These are phyloP conservation scores for Leccinum pellstonianum DNA, from an alignment of 768 basidiomycete species.

Conservation along the genomic window DNA sequence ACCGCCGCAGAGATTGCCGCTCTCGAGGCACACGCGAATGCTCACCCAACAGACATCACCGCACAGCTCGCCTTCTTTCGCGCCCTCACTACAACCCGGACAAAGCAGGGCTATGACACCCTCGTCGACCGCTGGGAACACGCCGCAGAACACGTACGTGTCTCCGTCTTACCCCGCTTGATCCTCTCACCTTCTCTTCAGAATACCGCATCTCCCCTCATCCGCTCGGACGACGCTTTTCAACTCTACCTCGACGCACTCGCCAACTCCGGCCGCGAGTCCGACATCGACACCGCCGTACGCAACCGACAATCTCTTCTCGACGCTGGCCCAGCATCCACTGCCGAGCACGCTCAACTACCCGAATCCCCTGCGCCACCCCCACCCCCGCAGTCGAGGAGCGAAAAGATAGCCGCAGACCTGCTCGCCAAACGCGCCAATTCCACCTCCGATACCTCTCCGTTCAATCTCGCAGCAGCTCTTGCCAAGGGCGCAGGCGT, in stretches of 20 bases:
- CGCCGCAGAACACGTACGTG: conserved; percentile 78
- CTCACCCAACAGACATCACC: conserved; percentile 61
- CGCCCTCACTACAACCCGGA: conserved; percentile 61
- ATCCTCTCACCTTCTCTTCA: conserved; percentile 28
- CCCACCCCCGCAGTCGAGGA: conserved; percentile 29
- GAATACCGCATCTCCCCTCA: conserved; percentile 68
- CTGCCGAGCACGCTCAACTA: conserved; percentile 11
- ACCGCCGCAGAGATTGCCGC: conserved; percentile 69
- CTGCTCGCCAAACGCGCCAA: conserved; percentile 34
- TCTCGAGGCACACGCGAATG: conserved; percentile 76
- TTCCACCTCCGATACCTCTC: not conserved
- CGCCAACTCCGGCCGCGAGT: conserved; percentile 52
- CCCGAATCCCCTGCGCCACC: conserved; percentile 7
- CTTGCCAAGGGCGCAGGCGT: conserved; percentile 44
- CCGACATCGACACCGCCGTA: conserved; percentile 64
- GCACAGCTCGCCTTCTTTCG: conserved; percentile 72
- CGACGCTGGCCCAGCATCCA: conserved; percentile 31
- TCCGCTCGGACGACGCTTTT: conserved; percentile 72
- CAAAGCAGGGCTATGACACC: conserved; percentile 60
- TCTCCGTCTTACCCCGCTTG: not conserved
- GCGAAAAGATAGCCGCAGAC: conserved; percentile 43
- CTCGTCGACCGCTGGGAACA: conserved; percentile 81
- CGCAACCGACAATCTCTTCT: conserved; percentile 66
- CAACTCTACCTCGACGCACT: conserved; percentile 72
- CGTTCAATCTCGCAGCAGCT: conserved; percentile 40